Evolutionary conservation across 768 basidiomycete genomes (phyloP).

Genomic region (Mycena leptocephala): DNA sequence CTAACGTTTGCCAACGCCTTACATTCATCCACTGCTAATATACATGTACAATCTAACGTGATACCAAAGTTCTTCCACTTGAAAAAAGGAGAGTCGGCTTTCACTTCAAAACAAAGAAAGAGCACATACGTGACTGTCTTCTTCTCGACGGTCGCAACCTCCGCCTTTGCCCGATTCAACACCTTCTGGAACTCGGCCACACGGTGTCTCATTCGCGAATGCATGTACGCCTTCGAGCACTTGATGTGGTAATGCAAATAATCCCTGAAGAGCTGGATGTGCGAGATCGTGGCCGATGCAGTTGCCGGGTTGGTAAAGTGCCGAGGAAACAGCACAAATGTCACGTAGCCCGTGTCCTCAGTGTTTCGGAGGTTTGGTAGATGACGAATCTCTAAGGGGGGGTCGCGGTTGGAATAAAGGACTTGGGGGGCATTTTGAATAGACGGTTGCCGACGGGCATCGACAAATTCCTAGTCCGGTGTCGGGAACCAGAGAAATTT

Average conservation of each 20-base stretch:
- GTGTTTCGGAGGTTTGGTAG: slow-evolving; percentile 84
- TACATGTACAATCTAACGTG: slow-evolving; percentile 56
- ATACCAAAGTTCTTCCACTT: slow-evolving; percentile 73
- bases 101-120: slow-evolving; percentile 4
- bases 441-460: slow-evolving; percentile 93
- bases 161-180: slow-evolving; percentile 96
- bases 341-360: slow-evolving; percentile 96
- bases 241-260: slow-evolving; percentile 99
- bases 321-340: slow-evolving; percentile 97
- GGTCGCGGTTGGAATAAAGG: slow-evolving; percentile 93
- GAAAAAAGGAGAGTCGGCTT: slow-evolving; percentile 19
- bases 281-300: slow-evolving; percentile 89
- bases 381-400: slow-evolving; percentile 96
- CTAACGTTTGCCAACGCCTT: slow-evolving; percentile 9
- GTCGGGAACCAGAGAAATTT: neutral
- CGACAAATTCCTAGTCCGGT: slow-evolving; percentile 91
- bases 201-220: slow-evolving; percentile 94
- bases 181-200: slow-evolving; percentile 97
- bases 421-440: slow-evolving; percentile 99
- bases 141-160: slow-evolving; percentile 84
- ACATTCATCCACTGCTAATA: slow-evolving; percentile 17
- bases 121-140: slow-evolving; percentile 91
- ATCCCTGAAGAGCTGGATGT: slow-evolving; percentile 97
- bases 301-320: slow-evolving; percentile 86
- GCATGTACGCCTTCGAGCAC: slow-evolving; percentile 99